These are phyloP conservation scores for Diaporthe aspalathi DNA, from an alignment of 2,329 filamentous ascomycete species.

Conservation along the genomic window DNA sequence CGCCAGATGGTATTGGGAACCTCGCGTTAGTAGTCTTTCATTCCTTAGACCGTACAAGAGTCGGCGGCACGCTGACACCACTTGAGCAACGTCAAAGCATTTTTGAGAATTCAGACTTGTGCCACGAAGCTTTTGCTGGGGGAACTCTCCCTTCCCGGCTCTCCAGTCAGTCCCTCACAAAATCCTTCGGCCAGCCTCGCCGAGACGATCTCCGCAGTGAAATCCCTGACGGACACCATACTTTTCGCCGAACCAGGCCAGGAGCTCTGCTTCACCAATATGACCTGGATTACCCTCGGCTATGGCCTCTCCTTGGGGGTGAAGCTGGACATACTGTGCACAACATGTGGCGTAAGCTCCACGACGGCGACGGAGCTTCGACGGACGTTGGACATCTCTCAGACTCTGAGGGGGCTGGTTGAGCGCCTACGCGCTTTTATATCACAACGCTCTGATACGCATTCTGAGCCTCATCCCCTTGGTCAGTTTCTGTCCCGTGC, in stretches of 20 bases:
- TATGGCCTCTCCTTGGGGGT: constrained; percentile 11
- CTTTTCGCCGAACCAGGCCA: not conserved
- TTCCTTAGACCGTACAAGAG: too few relatives aligned
- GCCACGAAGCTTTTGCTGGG: not conserved
- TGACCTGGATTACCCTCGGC: not conserved
- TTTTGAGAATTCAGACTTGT: not conserved
- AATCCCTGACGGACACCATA: not conserved
- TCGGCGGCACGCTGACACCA: not conserved
- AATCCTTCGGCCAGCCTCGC: not conserved
- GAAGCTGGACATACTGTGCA: not conserved
- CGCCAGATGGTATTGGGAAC: not conserved
- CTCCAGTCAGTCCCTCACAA: not conserved
- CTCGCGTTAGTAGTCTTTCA: not conserved
- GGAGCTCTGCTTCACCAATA: not conserved
- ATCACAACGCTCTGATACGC: not conserved
- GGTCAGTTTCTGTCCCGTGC: constrained; percentile 3
- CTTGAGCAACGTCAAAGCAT: not conserved
- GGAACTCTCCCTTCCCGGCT: not conserved
- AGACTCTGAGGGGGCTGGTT: not conserved
- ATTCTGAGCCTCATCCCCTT: not conserved
- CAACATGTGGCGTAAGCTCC: not conserved
- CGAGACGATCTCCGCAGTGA: not conserved
- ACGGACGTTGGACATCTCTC: not conserved
- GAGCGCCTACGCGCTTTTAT: not conserved
- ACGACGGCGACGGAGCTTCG: not conserved